Conservation (phyloP, 2,329 filamentous ascomycete species). For the Arthrobotrys entomopaga region DNA sequence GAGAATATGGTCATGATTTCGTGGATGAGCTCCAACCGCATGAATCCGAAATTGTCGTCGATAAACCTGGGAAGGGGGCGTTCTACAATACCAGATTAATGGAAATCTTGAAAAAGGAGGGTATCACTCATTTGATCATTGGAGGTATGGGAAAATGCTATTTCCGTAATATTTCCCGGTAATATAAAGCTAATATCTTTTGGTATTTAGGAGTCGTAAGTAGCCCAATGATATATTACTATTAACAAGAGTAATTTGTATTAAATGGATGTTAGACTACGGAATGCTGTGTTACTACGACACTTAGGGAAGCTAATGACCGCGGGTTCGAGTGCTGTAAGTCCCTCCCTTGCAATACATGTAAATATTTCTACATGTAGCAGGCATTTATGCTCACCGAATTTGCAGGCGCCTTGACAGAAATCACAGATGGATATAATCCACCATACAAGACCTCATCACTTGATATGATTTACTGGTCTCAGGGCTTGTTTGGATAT, state of each 20-base stretch:
- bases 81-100: conserved; percentile 70
- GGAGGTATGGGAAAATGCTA: conserved; percentile 35
- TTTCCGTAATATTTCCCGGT: too few species aligned
- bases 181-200: too few species aligned
- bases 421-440: conserved; percentile 62
- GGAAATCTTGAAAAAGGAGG: conserved; percentile 67
- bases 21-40: conserved; percentile 67
- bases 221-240: background rate
- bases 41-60: conserved; percentile 68
- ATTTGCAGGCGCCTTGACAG: conserved; percentile 61
- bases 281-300: conserved; percentile 68
- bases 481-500: conserved; percentile 62
- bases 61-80: conserved; percentile 70
- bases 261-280: conserved; percentile 39
- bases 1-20: conserved; percentile 69
- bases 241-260: conserved; percentile 8
- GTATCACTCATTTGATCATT: conserved; percentile 70
- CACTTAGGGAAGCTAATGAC: conserved; percentile 69
- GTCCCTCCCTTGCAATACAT: conserved; percentile 2
- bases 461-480: conserved; percentile 61
- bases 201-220: conserved; percentile 46
- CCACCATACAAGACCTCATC: conserved; percentile 61
- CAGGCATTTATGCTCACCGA: too few species aligned
- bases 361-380: background rate
- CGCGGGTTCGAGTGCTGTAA: conserved; percentile 71